These are phyloP conservation scores for Backusella sp. DNA, from an alignment of 192 early-diverging fungal species.

Conservation along the genomic window DNA sequence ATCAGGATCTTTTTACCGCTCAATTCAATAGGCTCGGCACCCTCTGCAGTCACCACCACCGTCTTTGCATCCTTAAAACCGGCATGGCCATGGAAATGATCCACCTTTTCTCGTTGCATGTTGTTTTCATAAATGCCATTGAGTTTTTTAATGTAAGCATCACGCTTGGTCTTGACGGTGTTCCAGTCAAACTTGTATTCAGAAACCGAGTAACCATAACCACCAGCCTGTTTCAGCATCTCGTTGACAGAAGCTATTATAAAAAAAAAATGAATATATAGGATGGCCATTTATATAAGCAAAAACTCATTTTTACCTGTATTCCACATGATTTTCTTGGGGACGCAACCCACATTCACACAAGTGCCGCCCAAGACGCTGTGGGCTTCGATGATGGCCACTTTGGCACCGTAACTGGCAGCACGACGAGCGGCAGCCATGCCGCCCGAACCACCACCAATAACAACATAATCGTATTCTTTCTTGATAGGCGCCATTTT, in stretches of 20 bases:
- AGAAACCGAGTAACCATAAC: slow-evolving; percentile 73
- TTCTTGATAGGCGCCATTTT: slow-evolving; percentile 18
- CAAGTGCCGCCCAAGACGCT: slow-evolving; percentile 80
- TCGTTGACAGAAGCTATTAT: slow-evolving; percentile 75
- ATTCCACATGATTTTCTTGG: slow-evolving; percentile 94
- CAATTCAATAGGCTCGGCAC: slow-evolving; percentile 36
- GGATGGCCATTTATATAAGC: background rate
- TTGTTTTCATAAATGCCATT: slow-evolving; percentile 97
- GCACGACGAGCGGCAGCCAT: slow-evolving; percentile 92
- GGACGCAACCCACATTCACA: slow-evolving; percentile 92
- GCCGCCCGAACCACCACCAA: slow-evolving; percentile 89
- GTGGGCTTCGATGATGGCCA: slow-evolving; percentile 81
- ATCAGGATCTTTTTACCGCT: slow-evolving; percentile 84
- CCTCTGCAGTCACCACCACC: slow-evolving; percentile 46
- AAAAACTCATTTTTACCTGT: slow-evolving; percentile 49
- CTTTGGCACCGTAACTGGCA: slow-evolving; percentile 83
- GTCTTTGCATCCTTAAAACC: slow-evolving; percentile 76
- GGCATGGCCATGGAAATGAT: slow-evolving; percentile 81
- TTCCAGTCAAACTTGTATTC: slow-evolving; percentile 75
- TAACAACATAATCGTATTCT: slow-evolving; percentile 85
- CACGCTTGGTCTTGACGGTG: slow-evolving; percentile 82
- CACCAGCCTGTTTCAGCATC: slow-evolving; percentile 79
- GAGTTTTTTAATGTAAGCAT: slow-evolving; percentile 91
- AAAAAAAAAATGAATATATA: background rate
- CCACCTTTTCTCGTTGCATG: slow-evolving; percentile 79